Percentiles rank a stretch among this genome's conserved stretches.
phyloP scores from a whole-genome alignment of 495 filamentous ascomycete genomes.

The Hyaloscypha bicolor region DNA sequence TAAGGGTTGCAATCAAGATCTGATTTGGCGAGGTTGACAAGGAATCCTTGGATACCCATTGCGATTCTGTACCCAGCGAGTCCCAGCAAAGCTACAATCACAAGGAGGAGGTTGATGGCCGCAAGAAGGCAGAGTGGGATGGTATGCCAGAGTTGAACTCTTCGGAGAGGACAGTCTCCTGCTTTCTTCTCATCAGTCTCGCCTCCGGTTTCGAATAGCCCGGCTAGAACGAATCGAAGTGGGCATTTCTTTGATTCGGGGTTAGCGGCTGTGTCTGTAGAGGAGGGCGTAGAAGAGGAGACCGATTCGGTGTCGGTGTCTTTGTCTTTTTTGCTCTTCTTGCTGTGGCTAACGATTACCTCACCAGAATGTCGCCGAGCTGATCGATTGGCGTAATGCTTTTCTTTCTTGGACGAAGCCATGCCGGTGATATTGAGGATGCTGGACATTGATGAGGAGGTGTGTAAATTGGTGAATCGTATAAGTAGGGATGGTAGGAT shows the following conservation, averaged over 20 bases:
- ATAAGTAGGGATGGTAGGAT: not conserved
- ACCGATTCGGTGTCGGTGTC: constrained; percentile 30
- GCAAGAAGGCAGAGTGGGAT: constrained; percentile 31
- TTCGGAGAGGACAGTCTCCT: constrained; percentile 29
- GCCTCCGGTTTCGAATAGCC: constrained; percentile 24
- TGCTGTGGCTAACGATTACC: constrained; percentile 22
- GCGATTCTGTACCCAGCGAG: constrained; percentile 29
- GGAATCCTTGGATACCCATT: constrained; percentile 16
- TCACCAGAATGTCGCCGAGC: constrained; percentile 29
- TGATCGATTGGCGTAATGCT: constrained; percentile 26
- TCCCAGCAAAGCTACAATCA: constrained; percentile 31
- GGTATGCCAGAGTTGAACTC: constrained; percentile 33
- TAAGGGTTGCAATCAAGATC: constrained; percentile 23
- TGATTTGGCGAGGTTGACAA: constrained; percentile 13
- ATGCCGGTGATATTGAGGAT: constrained; percentile 22
- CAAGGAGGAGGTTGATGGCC: constrained; percentile 31
- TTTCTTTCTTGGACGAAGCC: constrained; percentile 30
- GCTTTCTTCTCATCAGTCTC: constrained; percentile 20
- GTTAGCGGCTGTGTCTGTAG: constrained; percentile 12
- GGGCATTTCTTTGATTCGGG: constrained; percentile 28
- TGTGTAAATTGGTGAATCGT: not conserved
- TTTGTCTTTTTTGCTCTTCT: constrained; percentile 29
- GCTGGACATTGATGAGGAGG: constrained; percentile 18
- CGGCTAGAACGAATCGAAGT: constrained; percentile 29
- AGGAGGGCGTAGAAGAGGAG: constrained; percentile 15